A percentile compares a stretch with the other conserved stretches of the same genome.
Conservation (phyloP, 805 yeast species). For the Starmera dryadoides region DNA sequence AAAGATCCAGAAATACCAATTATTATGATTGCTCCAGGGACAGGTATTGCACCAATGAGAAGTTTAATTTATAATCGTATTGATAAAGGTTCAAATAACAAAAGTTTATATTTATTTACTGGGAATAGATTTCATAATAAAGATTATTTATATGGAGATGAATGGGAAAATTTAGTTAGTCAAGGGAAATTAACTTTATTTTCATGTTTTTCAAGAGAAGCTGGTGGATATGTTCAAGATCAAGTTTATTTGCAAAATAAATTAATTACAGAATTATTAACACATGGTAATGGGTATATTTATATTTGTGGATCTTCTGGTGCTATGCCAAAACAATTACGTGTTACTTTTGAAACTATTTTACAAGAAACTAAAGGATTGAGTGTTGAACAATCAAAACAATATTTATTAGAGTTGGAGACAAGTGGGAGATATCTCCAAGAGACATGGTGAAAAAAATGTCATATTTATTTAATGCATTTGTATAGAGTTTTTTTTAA, state of each 20-base stretch:
- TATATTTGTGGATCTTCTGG: constrained; percentile 94
- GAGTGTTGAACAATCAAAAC: constrained; percentile 37
- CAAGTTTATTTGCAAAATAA: constrained; percentile 44
- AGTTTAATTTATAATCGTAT: constrained; percentile 45
- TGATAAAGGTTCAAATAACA: constrained; percentile 12
- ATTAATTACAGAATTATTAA: constrained; percentile 43
- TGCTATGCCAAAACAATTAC: constrained; percentile 83
- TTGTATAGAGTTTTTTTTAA: too few relatives aligned
- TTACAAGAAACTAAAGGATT: constrained; percentile 38
- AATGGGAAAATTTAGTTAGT: constrained; percentile 35
- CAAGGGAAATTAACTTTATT: constrained; percentile 31
- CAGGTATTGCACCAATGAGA: constrained; percentile 93
- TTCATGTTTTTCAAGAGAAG: constrained; percentile 45
- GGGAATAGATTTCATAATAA: constrained; percentile 65
- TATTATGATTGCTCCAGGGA: constrained; percentile 84
- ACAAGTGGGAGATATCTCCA: constrained; percentile 62
- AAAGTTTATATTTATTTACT: constrained; percentile 48
- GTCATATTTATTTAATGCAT: not conserved
- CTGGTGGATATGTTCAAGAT: constrained; percentile 73
- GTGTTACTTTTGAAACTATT: constrained; percentile 69
- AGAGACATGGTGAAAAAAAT: constrained; percentile 68
- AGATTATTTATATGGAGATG: constrained; percentile 60
- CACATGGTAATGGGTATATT: constrained; percentile 49
- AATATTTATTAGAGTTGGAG: constrained; percentile 54
- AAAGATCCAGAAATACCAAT: constrained; percentile 39